Evolutionary conservation across 768 basidiomycete genomes (phyloP), one percentile per base, ranked within the genome.

Genomic region (Cystobasidium ongulense): DNA sequence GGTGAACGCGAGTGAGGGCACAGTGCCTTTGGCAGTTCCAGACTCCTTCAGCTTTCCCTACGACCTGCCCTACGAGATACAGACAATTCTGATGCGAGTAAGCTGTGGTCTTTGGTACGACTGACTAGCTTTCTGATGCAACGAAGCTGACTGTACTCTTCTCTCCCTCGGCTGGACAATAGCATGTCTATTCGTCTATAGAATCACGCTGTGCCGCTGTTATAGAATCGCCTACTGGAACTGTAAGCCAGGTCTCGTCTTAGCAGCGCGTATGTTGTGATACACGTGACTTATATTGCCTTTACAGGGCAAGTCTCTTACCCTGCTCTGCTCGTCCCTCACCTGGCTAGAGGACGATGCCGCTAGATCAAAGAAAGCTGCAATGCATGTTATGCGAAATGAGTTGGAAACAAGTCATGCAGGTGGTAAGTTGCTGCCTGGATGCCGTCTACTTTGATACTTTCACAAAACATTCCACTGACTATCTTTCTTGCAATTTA

Each of bases 181-280:
- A 71, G 68, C 68, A 71, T 38, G 68, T 71, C 29, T 71, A 71
- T 46, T 35, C 68, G 8, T 23, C 68, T 3, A 59, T 71, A 21
- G 68, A 71, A 71, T 17, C 15, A 3, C 68, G 68, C 2, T 31
- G n/a, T 18, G 68, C 68, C 8, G 68, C 68, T 17, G 54, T 71
- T n/a, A 53, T 71, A 23, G 68, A 71, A 35, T 71, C 68, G 27
- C 68, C 68, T 59, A 71, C 68, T 35, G 68, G 68, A 11, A 71
- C 68, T 33, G 68, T 71, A 36, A 29, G 68, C 25, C 10, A 15
- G 35, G 31, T 29, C 21, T 11, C 25, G 33, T 8, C 35, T 3
- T 27, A 61, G 46, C 4, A 53, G 35, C 38, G 46, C 17, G 46
- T n/a, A 59, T 43, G 23, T 52, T 36, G 25, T 59, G 7, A 7